Percentiles rank a stretch among this genome's conserved stretches.
Evolutionary conservation across 495 filamentous ascomycete genomes (phyloP).

Genomic region (Lepraria neglecta): DNA sequence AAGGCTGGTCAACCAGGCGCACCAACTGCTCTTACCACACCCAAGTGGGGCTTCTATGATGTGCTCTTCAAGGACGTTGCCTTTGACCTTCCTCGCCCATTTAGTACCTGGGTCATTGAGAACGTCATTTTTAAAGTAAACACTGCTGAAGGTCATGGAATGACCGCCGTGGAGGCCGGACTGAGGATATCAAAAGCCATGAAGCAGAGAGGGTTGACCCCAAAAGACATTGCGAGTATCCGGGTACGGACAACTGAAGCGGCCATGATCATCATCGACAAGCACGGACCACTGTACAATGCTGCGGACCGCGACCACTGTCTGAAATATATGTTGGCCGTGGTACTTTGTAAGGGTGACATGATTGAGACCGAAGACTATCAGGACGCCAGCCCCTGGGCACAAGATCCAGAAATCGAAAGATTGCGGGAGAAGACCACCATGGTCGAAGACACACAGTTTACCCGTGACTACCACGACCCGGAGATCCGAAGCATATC

Average conservation of each 20-base stretch:
- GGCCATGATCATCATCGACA: constrained; percentile 41
- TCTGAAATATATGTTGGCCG: constrained; percentile 36
- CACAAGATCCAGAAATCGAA: constrained; percentile 27
- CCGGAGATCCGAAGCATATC: constrained; percentile 29
- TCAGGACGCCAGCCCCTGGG: constrained; percentile 35
- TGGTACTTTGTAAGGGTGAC: constrained; percentile 37
- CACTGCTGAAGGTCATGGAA: constrained; percentile 38
- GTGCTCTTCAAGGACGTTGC: constrained; percentile 27
- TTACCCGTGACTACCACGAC: constrained; percentile 39
- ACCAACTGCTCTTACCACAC: constrained; percentile 31
- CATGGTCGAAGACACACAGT: constrained; percentile 28
- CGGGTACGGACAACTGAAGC: constrained; percentile 36
- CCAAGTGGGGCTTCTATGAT: constrained; percentile 37
- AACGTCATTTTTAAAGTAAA: constrained; percentile 38
- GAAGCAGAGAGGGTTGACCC: neutral
- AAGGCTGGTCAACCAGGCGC: constrained; percentile 35
- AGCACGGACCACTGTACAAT: constrained; percentile 35
- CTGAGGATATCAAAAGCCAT: constrained; percentile 4
- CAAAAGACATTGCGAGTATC: constrained; percentile 33
- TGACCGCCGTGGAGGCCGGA: constrained; percentile 37
- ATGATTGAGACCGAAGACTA: constrained; percentile 35
- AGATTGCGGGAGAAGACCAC: constrained; percentile 32
- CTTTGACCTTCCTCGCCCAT: constrained; percentile 31
- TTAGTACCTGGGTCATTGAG: constrained; percentile 34
- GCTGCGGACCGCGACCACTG: constrained; percentile 45